phyloP scores from a whole-genome alignment of 2,329 filamentous ascomycete genomes.

The Calonectria pseudoreteaudii region DNA sequence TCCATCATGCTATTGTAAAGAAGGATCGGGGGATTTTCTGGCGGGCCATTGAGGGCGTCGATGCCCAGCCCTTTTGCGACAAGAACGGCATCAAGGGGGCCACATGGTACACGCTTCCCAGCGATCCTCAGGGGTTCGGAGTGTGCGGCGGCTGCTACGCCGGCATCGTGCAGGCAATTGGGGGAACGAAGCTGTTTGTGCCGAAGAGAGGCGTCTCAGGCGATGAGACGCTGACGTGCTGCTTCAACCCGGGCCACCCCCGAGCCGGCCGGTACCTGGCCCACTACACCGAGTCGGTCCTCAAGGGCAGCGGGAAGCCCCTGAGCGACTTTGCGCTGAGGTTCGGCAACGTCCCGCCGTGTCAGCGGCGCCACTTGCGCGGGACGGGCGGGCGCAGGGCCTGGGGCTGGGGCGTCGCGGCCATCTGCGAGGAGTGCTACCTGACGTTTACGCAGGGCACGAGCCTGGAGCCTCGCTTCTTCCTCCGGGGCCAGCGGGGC shows the following conservation, averaged over 20 bases:
- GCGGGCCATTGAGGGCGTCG: slow-evolving; percentile 43
- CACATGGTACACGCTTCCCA: slow-evolving; percentile 50
- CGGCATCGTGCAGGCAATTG: slow-evolving; percentile 46
- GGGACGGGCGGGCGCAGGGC: slow-evolving; percentile 36
- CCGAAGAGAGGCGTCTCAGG: slow-evolving; percentile 31
- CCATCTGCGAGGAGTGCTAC: slow-evolving; percentile 53
- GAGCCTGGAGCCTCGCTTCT: slow-evolving; percentile 44
- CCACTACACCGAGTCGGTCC: slow-evolving; percentile 43
- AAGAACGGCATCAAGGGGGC: slow-evolving; percentile 44
- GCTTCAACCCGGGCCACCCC: slow-evolving; percentile 48
- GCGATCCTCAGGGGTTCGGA: slow-evolving; percentile 46
- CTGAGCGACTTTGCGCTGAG: slow-evolving; percentile 45
- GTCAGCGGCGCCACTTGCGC: slow-evolving; percentile 27
- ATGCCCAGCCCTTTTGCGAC: slow-evolving; percentile 46
- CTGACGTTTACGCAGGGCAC: slow-evolving; percentile 46
- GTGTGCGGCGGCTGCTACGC: slow-evolving; percentile 53
- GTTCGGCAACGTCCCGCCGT: slow-evolving; percentile 46
- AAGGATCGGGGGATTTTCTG: slow-evolving; percentile 51
- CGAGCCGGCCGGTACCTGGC: slow-evolving; percentile 41
- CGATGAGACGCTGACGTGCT: slow-evolving; percentile 44
- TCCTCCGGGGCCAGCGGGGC: slow-evolving; percentile 37
- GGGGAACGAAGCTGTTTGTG: slow-evolving; percentile 46
- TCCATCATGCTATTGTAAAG: slow-evolving; percentile 43
- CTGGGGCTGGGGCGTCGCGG: slow-evolving; percentile 52
- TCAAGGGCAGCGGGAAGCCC: slow-evolving; percentile 38